Evolutionary conservation across 352 stramenopile genomes (phyloP).

Genomic region (Phytophthora tubulina): DNA sequence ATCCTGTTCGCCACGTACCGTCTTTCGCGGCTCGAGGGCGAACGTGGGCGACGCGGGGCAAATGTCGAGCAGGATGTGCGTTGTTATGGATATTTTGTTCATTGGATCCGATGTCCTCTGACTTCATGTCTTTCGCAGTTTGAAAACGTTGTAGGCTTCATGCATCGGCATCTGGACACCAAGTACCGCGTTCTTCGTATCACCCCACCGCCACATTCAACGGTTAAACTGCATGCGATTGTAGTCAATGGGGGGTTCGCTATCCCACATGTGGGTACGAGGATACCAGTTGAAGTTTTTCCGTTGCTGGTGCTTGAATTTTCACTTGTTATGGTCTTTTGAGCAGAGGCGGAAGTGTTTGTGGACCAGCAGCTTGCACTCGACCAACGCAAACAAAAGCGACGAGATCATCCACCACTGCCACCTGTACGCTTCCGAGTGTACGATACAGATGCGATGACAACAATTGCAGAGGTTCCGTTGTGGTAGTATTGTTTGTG

Average conservation of each 20-base stretch:
- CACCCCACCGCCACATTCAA: constrained; percentile 21
- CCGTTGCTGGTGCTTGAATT: constrained; percentile 8
- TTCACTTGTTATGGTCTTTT: constrained; percentile 1
- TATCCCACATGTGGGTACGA: constrained; percentile 67
- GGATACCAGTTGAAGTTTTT: neutral
- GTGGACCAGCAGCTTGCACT: constrained; percentile 51
- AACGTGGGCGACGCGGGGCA: constrained; percentile 39
- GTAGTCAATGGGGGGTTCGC: constrained; percentile 63
- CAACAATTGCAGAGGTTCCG: constrained; percentile 48
- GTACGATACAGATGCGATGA: constrained; percentile 54
- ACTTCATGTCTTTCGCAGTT: constrained; percentile 50
- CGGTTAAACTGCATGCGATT: constrained; percentile 47
- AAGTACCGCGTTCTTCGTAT: constrained; percentile 70
- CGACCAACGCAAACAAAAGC: constrained; percentile 34
- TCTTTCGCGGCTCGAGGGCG: constrained; percentile 61
- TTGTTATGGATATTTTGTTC: neutral
- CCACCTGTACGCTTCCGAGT: constrained; percentile 49
- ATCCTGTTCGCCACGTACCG: constrained; percentile 70
- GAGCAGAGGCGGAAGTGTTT: constrained; percentile 59
- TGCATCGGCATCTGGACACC: constrained; percentile 53
- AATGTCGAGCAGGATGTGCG: constrained; percentile 55
- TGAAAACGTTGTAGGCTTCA: constrained; percentile 50
- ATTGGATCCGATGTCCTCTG: constrained; percentile 11
- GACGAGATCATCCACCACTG: constrained; percentile 12
- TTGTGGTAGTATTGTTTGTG: neutral